Percentiles rank a stretch among this genome's conserved stretches.
Evolutionary conservation across 441 rosid species (phyloP).

Genomic region (Gossypium davidsonii): DNA sequence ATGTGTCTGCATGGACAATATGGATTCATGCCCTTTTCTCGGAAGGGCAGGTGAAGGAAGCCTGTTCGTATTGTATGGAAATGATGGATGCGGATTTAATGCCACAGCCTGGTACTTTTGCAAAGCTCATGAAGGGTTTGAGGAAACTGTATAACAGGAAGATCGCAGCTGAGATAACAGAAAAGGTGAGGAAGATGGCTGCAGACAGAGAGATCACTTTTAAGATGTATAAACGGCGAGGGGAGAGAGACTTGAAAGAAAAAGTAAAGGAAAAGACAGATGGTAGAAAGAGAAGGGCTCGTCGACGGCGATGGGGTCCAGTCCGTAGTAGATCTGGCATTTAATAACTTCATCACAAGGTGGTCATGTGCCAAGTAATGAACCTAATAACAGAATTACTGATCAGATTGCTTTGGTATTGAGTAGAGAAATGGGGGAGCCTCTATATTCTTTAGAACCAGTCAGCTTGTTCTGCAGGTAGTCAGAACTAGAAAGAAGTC

Average conservation of each 20-base stretch:
- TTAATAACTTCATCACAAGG: slow-evolving; percentile 21
- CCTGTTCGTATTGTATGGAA: slow-evolving; percentile 71
- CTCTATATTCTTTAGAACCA: neutral
- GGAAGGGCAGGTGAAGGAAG: slow-evolving; percentile 68
- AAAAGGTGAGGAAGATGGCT: slow-evolving; percentile 83
- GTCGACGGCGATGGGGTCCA: slow-evolving; percentile 31
- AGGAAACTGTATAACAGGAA: slow-evolving; percentile 61
- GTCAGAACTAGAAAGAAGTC: neutral
- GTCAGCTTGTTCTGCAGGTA: neutral
- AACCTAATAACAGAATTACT: neutral
- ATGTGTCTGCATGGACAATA: slow-evolving; percentile 68
- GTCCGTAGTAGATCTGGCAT: slow-evolving; percentile 27
- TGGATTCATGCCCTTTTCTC: slow-evolving; percentile 85
- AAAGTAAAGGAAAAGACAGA: slow-evolving; percentile 44
- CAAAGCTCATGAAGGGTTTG: slow-evolving; percentile 70
- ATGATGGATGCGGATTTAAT: slow-evolving; percentile 78
- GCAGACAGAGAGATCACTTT: slow-evolving; percentile 61
- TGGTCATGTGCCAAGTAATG: neutral
- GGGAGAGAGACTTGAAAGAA: slow-evolving; percentile 63
- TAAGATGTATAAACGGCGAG: slow-evolving; percentile 80
- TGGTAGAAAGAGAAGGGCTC: slow-evolving; percentile 56
- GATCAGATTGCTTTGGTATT: neutral
- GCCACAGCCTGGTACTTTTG: slow-evolving; percentile 79
- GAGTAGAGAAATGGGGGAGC: neutral
- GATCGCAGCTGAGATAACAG: slow-evolving; percentile 75